phyloP scores from a whole-genome alignment of 768 basidiomycete genomes.

The Lactarius sp. region DNA sequence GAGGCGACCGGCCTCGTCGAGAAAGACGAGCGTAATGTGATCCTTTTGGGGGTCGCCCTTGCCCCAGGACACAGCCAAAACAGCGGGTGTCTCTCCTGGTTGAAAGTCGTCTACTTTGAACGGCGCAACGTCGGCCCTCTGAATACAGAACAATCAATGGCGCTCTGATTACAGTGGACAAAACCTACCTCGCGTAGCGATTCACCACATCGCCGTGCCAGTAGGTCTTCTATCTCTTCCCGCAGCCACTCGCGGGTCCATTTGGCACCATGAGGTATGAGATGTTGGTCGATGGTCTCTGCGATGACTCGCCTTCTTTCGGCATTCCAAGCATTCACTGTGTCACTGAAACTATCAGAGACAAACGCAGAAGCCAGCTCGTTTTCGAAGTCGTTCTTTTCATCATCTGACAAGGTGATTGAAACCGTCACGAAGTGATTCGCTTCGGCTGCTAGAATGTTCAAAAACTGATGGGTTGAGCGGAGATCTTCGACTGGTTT shows the following conservation, averaged over 20 bases:
- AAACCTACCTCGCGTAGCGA: constrained; percentile 62
- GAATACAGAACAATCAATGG: constrained; percentile 6
- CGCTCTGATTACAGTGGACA: constrained; percentile 2
- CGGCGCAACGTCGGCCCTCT: constrained; percentile 85
- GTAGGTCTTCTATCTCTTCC: constrained; percentile 83
- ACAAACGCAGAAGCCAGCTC: constrained; percentile 75
- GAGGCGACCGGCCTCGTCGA: constrained; percentile 85
- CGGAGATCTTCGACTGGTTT: constrained; percentile 72
- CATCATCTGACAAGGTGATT: constrained; percentile 59
- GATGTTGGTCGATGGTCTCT: constrained; percentile 70
- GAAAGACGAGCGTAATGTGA: constrained; percentile 74
- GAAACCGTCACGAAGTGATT: constrained; percentile 78
- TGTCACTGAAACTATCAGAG: constrained; percentile 80
- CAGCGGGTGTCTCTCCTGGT: constrained; percentile 65
- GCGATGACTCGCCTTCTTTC: constrained; percentile 74
- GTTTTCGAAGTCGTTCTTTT: constrained; percentile 64
- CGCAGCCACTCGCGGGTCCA: constrained; percentile 87
- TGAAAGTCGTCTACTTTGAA: constrained; percentile 58
- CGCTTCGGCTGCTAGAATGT: constrained; percentile 87
- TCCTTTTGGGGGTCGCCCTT: constrained; percentile 93
- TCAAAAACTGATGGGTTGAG: constrained; percentile 74
- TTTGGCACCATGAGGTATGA: constrained; percentile 80
- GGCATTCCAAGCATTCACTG: constrained; percentile 87
- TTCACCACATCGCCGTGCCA: constrained; percentile 63
- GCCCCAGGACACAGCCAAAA: constrained; percentile 91